A percentile compares a stretch with the other conserved stretches of the same genome.
Conservation (phyloP, 495 filamentous ascomycete species). For the Umbilicaria muhlenbergii region DNA sequence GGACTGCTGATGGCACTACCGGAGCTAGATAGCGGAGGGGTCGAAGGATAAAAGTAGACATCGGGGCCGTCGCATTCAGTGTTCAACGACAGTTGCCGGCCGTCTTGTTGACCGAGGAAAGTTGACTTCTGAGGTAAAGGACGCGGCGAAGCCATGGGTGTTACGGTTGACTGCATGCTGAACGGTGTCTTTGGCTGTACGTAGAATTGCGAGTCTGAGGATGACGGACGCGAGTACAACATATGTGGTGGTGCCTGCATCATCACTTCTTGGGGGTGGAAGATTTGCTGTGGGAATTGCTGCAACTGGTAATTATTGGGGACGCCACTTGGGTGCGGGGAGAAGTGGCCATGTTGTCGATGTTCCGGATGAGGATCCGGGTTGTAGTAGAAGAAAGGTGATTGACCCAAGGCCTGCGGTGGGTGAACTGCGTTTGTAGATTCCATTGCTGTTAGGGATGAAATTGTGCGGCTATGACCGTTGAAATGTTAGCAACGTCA, state of each 20-base stretch:
- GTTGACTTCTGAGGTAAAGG: slow-evolving; percentile 59
- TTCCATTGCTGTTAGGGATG: slow-evolving; percentile 38
- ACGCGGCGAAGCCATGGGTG: slow-evolving; percentile 65
- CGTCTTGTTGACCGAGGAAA: slow-evolving; percentile 52
- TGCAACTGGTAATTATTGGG: slow-evolving; percentile 34
- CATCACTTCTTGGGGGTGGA: slow-evolving; percentile 23
- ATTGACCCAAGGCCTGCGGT: slow-evolving; percentile 50
- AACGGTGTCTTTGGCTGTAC: slow-evolving; percentile 48
- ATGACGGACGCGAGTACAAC: slow-evolving; percentile 63
- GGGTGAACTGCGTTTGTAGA: slow-evolving; percentile 36
- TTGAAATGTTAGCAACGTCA: neutral
- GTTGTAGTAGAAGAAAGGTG: slow-evolving; percentile 85
- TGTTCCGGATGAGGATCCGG: slow-evolving; percentile 60
- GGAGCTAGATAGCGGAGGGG: slow-evolving; percentile 74
- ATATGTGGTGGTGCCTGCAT: slow-evolving; percentile 20
- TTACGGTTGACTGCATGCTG: slow-evolving; percentile 41
- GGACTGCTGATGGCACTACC: slow-evolving; percentile 80
- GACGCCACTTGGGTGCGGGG: slow-evolving; percentile 46
- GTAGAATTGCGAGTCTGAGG: slow-evolving; percentile 38
- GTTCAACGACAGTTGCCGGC: slow-evolving; percentile 37
- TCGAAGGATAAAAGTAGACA: slow-evolving; percentile 65
- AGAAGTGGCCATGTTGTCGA: slow-evolving; percentile 70
- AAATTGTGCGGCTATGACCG: neutral
- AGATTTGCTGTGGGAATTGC: slow-evolving; percentile 20
- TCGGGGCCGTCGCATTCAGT: slow-evolving; percentile 56